Conservation (phyloP, 352 stramenopile species). For the Pythium rishiriense region DNA sequence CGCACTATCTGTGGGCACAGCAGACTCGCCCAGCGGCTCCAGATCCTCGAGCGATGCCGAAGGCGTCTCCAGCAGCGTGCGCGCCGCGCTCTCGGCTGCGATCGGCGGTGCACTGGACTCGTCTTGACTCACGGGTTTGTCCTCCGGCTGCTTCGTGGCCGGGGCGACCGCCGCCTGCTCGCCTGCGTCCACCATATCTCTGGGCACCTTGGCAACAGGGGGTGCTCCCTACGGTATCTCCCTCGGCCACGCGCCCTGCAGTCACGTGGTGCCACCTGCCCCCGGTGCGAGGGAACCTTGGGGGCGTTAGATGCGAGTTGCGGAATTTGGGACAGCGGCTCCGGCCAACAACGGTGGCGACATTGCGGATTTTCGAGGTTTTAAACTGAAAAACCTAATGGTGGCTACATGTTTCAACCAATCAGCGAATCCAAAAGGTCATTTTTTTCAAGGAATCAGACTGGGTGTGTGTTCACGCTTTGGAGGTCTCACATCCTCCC, state of each 20-base stretch:
- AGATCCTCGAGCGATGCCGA: conserved; percentile 14
- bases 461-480: background rate
- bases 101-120: background rate
- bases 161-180: conserved; percentile 18
- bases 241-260: background rate
- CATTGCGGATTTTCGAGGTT: conserved; percentile 14
- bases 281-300: background rate
- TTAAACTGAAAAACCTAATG: conserved; percentile 19
- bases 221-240: too few species aligned
- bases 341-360: conserved; percentile 3
- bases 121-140: conserved; percentile 8
- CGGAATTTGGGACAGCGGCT: conserved; percentile 6
- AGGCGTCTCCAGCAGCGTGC: conserved; percentile 12
- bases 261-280: background rate
- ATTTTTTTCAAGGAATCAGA: background rate
- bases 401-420: conserved; percentile 15
- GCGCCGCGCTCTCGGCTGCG: background rate
- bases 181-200: conserved; percentile 17
- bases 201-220: background rate
- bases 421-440: background rate
- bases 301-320: conserved; percentile 3
- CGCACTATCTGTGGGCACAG: background rate
- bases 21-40: background rate
- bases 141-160: conserved; percentile 1
- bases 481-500: background rate